Conservation (phyloP, 2,329 filamentous ascomycete species). For the Aureobasidium melanogenum region DNA sequence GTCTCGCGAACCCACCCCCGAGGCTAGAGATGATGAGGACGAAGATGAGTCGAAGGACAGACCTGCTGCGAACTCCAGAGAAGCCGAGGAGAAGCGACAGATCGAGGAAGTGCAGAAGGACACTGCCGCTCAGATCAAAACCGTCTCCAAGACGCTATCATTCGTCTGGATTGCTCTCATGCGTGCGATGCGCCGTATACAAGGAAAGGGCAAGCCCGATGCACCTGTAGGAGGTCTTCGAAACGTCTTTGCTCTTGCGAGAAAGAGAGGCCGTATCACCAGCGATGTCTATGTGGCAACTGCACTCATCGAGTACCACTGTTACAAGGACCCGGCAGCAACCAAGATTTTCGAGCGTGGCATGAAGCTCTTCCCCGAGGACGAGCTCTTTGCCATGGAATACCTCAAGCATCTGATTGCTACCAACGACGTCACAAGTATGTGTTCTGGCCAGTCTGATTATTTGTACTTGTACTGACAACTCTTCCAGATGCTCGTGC, state of each 20-base stretch:
- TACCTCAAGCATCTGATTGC: conserved; percentile 92
- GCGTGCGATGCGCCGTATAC: conserved; percentile 85
- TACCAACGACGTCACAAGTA: conserved; percentile 88
- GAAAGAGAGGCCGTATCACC: conserved; percentile 76
- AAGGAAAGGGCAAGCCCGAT: conserved; percentile 59
- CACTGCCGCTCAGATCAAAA: conserved; percentile 62
- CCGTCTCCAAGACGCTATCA: conserved; percentile 77
- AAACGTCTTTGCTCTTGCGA: conserved; percentile 81
- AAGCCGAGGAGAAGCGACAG: conserved; percentile 45
- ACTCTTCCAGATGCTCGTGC: conserved; percentile 67
- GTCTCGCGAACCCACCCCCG: conserved; percentile 28
- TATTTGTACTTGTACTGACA: conserved; percentile 14
- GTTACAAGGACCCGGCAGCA: conserved; percentile 87
- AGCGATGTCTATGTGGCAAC: conserved; percentile 93
- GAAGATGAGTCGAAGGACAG: conserved; percentile 37
- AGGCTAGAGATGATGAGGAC: conserved; percentile 44
- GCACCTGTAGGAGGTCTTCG: conserved; percentile 63
- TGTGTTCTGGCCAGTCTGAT: conserved; percentile 32
- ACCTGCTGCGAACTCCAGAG: conserved; percentile 30
- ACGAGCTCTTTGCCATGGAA: conserved; percentile 87
- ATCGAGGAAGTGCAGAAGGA: conserved; percentile 53
- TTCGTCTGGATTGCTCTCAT: conserved; percentile 94
- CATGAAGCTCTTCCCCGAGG: conserved; percentile 84
- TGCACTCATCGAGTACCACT: conserved; percentile 87
- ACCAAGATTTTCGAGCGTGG: conserved; percentile 95